A percentile compares a stretch with the other conserved stretches of the same genome.
Conservation (phyloP, 2,329 filamentous ascomycete genomes). For the Gaeumannomyces sp. region DNA sequence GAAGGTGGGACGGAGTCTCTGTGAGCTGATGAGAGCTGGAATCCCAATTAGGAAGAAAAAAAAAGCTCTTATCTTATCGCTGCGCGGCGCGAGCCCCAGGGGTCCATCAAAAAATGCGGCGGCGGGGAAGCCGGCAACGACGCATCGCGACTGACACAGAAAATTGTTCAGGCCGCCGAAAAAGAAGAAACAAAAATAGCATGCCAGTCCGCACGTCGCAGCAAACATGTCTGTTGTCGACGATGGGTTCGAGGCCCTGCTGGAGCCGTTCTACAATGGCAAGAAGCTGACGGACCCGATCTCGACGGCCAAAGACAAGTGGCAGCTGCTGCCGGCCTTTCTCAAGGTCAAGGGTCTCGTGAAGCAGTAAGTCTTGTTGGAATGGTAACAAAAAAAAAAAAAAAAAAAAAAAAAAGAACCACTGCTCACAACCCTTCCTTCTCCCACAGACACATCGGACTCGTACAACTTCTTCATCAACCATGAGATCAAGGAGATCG, state of each 20-base stretch:
- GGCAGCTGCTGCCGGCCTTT: conserved; percentile 95
- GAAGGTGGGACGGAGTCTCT: no score
- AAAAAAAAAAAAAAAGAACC: conserved; percentile 1
- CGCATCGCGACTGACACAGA: conserved; percentile 2
- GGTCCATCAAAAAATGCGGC: conserved; percentile 6
- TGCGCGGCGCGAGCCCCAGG: background rate
- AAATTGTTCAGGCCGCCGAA: conserved; percentile 8
- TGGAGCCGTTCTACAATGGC: conserved; percentile 63
- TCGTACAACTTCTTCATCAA: conserved; percentile 99
- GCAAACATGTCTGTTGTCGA: conserved; percentile 44
- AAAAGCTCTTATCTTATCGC: background rate
- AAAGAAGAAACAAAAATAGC: background rate
- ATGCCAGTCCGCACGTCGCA: conserved; percentile 5
- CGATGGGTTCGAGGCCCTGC: conserved; percentile 59
- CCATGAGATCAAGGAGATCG: conserved; percentile 93
- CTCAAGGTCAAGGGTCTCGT: conserved; percentile 94
- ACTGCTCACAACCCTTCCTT: conserved; percentile 8
- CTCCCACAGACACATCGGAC: conserved; percentile 66
- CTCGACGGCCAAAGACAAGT: conserved; percentile 75
- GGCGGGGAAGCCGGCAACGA: background rate
- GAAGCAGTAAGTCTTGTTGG: conserved; percentile 60
- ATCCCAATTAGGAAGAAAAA: no score
- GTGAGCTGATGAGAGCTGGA: background rate
- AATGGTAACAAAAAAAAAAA: background rate
- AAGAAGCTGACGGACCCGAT: conserved; percentile 62